These are phyloP conservation scores for Hymenotorrendiella dingleyae DNA, from an alignment of 2,329 filamentous ascomycete species.

Conservation along the genomic window DNA sequence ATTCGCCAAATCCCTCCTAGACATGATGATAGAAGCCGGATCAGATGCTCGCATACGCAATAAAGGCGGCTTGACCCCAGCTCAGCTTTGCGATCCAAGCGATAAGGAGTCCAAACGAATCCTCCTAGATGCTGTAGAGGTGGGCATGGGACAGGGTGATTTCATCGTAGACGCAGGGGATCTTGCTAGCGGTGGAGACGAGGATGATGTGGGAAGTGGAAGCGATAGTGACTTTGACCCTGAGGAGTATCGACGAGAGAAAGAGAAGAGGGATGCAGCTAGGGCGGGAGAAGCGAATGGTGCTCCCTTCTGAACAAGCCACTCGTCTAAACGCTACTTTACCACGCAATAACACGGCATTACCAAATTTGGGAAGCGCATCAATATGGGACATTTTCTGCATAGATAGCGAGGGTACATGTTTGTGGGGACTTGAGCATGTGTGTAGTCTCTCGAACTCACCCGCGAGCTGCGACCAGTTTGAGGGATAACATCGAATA, in stretches of 20 bases:
- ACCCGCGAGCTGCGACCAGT: too few relatives aligned
- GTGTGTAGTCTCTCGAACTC: too few relatives aligned
- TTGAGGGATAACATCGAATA: too few relatives aligned
- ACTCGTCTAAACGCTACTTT: too few relatives aligned
- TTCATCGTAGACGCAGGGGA: constrained; percentile 18
- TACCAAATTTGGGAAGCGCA: too few relatives aligned
- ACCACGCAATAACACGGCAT: too few relatives aligned
- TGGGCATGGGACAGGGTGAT: constrained; percentile 51
- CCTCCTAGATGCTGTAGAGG: constrained; percentile 67
- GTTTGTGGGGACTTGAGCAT: too few relatives aligned
- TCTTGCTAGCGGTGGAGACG: constrained; percentile 4
- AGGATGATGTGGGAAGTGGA: constrained; percentile 30
- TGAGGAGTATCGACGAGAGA: constrained; percentile 56
- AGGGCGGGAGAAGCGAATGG: neutral
- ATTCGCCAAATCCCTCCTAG: constrained; percentile 60
- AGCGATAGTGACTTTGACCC: constrained; percentile 49
- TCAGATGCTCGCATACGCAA: constrained; percentile 59
- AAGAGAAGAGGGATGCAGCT: constrained; percentile 36
- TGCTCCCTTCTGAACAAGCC: constrained; percentile 1
- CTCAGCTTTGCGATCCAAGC: constrained; percentile 67
- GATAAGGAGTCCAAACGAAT: constrained; percentile 57
- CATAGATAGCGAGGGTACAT: too few relatives aligned
- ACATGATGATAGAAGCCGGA: constrained; percentile 79
- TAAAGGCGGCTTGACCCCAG: constrained; percentile 65
- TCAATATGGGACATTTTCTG: too few relatives aligned